Base-by-base conservation (phyloP, 495 filamentous ascomycete genomes). In the Penicillium flavigenum region DNA sequence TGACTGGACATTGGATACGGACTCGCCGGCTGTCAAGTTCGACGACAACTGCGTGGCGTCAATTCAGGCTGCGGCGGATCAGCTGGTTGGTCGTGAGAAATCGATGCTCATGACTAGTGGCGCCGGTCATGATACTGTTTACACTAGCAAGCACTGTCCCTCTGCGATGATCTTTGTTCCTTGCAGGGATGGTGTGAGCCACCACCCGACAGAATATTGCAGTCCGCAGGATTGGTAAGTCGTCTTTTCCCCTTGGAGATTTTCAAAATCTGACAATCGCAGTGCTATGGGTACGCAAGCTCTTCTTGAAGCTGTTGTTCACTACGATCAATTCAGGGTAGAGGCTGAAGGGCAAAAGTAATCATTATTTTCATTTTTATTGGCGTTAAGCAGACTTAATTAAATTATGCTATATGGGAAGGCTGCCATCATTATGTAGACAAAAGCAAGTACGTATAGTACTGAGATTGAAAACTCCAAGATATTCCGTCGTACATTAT, bases 111-210 rank as follows among this genome's bases (percentile, higher is more conserved):
- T 82, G 69, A 79, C 70, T 4, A 79, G 76, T 57, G 78, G 78
- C 8, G 80, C 80, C 22, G 79, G 78, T 4, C 88, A 91, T 66
- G 88, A 90, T 53, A 79, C 68, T 44, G 83, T 83, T 5, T 81
- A 81, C 66, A 79, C 83, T 24, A 83, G 75, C 52, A 74, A 76
- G 59, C 70, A 74, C 43, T 80, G 76, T 57, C 83, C 83, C 10
- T 79, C 83, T 17, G 78, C 77, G 22, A 86, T 88, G 84, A 84
- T 86, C 24, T 87, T 88, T 61, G 82, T 86, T 19, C 83, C 83
- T 22, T 83, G 79, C 54, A 69, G 74, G 47, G 81, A 86, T 61
- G 85, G 85, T 5, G 72, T 87, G 41, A 84, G 80, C 51, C 84
- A 87, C 64, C 82, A 86, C 74, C 84, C 85, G 19, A 67, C 65